Percentiles rank a stretch among this genome's conserved stretches.
Conservation (phyloP, 805 yeast genomes). For the Wickerhamomyces strasburgensis region DNA sequence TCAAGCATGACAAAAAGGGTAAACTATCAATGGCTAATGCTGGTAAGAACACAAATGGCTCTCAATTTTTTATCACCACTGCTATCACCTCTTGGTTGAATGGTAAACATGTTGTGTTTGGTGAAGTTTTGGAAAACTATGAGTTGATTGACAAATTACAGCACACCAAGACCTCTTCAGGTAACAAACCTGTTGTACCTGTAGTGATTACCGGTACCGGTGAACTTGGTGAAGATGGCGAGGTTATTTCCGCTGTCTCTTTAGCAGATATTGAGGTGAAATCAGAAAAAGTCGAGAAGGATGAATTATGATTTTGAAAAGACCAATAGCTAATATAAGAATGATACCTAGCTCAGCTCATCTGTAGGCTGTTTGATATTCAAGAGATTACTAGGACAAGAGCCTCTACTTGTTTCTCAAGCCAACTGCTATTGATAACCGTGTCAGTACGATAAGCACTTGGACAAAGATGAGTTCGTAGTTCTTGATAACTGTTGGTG, state of each 20-base stretch:
- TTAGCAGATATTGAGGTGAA: constrained; percentile 12
- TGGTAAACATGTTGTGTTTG: constrained; percentile 94
- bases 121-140: constrained; percentile 85
- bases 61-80: constrained; percentile 94
- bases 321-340: background rate
- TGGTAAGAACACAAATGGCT: constrained; percentile 80
- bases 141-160: constrained; percentile 78
- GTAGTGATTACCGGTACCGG: constrained; percentile 70
- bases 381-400: too few relatives aligned
- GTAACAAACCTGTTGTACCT: constrained; percentile 67
- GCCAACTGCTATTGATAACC: too few relatives aligned
- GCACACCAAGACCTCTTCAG: constrained; percentile 57
- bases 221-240: constrained; percentile 41
- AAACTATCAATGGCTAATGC: constrained; percentile 76
- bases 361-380: too few relatives aligned
- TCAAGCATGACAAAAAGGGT: constrained; percentile 68
- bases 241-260: constrained; percentile 19
- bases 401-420: too few relatives aligned
- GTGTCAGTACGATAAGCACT: too few relatives aligned
- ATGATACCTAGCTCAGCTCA: background rate
- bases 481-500: too few relatives aligned
- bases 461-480: too few relatives aligned
- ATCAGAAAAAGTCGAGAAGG: constrained; percentile 24
- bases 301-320: constrained; percentile 36
- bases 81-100: constrained; percentile 89